Evolutionary conservation across 2,329 filamentous ascomycete species (phyloP).

Genomic region (Lasiodiplodia sp.): DNA sequence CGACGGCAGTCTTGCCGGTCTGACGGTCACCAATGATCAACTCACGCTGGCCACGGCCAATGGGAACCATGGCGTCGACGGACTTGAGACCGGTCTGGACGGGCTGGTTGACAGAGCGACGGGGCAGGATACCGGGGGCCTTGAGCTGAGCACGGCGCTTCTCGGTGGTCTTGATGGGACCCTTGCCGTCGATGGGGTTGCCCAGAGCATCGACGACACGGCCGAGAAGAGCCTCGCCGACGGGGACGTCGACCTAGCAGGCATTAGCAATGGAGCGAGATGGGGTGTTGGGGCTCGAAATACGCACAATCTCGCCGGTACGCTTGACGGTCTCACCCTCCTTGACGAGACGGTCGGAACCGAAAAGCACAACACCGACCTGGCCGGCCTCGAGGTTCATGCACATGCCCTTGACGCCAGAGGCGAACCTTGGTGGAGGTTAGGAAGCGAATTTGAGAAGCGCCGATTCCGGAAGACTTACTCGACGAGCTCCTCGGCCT

Average conservation of each 20-base stretch:
- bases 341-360: conserved; percentile 99
- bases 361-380: conserved; percentile 99
- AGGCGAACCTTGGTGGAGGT: conserved; percentile 78
- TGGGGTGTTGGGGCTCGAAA: conserved; percentile 10
- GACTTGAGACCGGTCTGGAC: conserved; percentile 99
- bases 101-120: conserved; percentile 95
- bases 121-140: conserved; percentile 97
- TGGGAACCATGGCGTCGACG: conserved; percentile 99
- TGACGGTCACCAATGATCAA: conserved; percentile 99
- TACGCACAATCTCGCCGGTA: conserved; percentile 96
- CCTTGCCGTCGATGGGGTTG: conserved; percentile 99
- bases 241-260: conserved; percentile 88
- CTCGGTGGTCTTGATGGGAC: conserved; percentile 89
- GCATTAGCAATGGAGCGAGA: neutral
- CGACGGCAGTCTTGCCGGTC: conserved; percentile 99
- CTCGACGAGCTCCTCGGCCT: conserved; percentile 99
- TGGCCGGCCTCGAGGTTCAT: conserved; percentile 99
- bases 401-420: conserved; percentile 99
- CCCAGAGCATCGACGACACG: conserved; percentile 98
- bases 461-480: conserved; percentile 62
- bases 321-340: conserved; percentile 99
- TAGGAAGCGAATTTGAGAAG: conserved; percentile 31
- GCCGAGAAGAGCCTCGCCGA: conserved; percentile 90
- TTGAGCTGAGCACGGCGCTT: conserved; percentile 97
- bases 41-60: conserved; percentile 99